A percentile compares a stretch with the other conserved stretches of the same genome.
Conservation (phyloP, 2,329 filamentous ascomycete species). For the Sporothrix dimorphospora region DNA sequence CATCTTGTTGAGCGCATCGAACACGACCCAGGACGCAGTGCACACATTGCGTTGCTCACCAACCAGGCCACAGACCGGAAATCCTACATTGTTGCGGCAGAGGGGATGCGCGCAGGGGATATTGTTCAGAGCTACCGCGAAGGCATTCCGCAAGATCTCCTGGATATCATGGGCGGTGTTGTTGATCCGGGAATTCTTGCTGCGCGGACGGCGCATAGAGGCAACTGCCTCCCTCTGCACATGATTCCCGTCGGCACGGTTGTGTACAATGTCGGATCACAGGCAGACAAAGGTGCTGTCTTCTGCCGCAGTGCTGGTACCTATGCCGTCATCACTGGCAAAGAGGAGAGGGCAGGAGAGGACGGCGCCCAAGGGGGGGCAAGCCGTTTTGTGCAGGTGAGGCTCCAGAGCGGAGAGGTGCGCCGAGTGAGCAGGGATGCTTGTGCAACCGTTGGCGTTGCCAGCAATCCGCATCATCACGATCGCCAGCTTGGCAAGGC, state of each 20-base stretch:
- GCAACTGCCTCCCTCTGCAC: conserved; percentile 92
- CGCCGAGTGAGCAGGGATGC: conserved; percentile 88
- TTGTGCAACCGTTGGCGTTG: conserved; percentile 90
- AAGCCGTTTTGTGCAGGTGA: conserved; percentile 78
- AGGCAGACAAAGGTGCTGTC: conserved; percentile 73
- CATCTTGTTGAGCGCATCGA: conserved; percentile 93
- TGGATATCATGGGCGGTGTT: conserved; percentile 88
- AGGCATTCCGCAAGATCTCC: conserved; percentile 83
- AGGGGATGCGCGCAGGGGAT: conserved; percentile 91
- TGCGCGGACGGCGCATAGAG: conserved; percentile 88
- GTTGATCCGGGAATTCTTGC: conserved; percentile 96
- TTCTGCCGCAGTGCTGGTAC: conserved; percentile 96
- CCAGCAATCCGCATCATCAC: conserved; percentile 91
- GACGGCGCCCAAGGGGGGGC: conserved; percentile 65
- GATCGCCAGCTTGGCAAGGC: conserved; percentile 93
- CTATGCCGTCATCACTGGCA: conserved; percentile 84
- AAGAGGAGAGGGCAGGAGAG: conserved; percentile 70
- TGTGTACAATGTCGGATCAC: conserved; percentile 85
- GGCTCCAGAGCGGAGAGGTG: conserved; percentile 90
- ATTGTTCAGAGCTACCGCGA: conserved; percentile 87
- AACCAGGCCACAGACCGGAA: conserved; percentile 73
- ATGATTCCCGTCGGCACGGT: conserved; percentile 96
- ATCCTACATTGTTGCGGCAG: conserved; percentile 92
- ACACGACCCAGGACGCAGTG: conserved; percentile 90
- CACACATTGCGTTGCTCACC: conserved; percentile 87